Percentiles rank a stretch among this genome's conserved stretches.
phyloP scores from a whole-genome alignment of 164 flowering plant species.

The Saururus chinensis region DNA sequence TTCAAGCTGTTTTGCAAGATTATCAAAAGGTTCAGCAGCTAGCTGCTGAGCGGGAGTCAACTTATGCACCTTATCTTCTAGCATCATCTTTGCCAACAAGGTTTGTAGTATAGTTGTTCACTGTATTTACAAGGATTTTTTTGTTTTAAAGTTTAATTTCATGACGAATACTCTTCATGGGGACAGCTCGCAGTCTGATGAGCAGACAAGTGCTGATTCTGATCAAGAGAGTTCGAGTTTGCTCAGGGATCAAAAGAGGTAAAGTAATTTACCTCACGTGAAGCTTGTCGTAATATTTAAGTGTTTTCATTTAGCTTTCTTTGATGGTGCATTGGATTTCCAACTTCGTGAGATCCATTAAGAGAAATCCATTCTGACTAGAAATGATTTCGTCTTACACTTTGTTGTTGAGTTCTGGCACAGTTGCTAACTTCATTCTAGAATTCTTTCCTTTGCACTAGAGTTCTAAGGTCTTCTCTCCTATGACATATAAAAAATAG shows the following conservation, averaged over 20 bases:
- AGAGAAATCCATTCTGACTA: no score
- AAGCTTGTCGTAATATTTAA: not conserved
- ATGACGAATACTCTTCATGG: conserved; percentile 2
- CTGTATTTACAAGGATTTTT: not conserved
- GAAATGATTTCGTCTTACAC: no score
- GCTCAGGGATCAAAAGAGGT: conserved; percentile 44
- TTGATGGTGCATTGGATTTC: not conserved
- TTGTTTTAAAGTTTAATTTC: not conserved
- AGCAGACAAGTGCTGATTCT: conserved; percentile 11
- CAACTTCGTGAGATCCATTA: no score
- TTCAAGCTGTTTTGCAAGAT: conserved; percentile 54
- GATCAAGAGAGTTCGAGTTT: conserved; percentile 38
- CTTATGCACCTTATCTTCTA: conserved; percentile 39
- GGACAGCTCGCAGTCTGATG: conserved; percentile 28
- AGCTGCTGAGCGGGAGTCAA: conserved; percentile 64
- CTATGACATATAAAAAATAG: not conserved
- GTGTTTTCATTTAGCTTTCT: not conserved
- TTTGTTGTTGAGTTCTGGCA: not conserved
- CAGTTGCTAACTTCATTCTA: not conserved
- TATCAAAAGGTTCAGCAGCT: conserved; percentile 68
- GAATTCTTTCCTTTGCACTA: not conserved
- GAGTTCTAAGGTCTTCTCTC: not conserved
- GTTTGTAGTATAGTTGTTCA: conserved; percentile 1
- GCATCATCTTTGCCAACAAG: conserved; percentile 18
- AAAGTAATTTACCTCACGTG: not conserved